phyloP scores from a whole-genome alignment of 2,329 filamentous ascomycete species.

The Ophiostoma ulmi region DNA sequence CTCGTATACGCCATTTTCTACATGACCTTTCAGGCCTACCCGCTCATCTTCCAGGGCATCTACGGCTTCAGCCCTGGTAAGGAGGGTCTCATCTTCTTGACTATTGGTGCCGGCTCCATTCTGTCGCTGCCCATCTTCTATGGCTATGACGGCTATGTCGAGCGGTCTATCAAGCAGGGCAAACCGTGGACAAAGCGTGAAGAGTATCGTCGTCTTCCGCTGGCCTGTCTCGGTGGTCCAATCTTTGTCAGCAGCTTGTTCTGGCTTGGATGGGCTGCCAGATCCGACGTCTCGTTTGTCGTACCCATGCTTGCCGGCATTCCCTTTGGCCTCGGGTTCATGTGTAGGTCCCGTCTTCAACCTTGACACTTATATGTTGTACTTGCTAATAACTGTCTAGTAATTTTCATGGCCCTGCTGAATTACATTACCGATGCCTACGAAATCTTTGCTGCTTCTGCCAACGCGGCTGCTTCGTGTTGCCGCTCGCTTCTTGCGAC shows the following conservation, averaged over 20 bases:
- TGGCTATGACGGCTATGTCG: conserved; percentile 57
- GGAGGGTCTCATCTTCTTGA: conserved; percentile 63
- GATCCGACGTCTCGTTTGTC: conserved; percentile 45
- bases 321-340: conserved; percentile 57
- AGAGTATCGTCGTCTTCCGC: conserved; percentile 64
- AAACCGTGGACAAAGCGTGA: conserved; percentile 57
- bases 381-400: conserved; percentile 18
- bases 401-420: conserved; percentile 58
- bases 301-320: conserved; percentile 57
- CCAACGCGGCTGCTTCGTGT: conserved; percentile 48
- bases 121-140: conserved; percentile 58
- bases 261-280: conserved; percentile 58
- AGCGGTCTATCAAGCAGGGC: conserved; percentile 44
- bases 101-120: conserved; percentile 59
- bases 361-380: background rate
- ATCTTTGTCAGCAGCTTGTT: conserved; percentile 53
- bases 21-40: conserved; percentile 74
- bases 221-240: conserved; percentile 66
- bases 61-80: conserved; percentile 61
- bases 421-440: conserved; percentile 50
- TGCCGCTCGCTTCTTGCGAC: conserved; percentile 48
- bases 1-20: conserved; percentile 62
- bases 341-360: conserved; percentile 35
- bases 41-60: conserved; percentile 59
- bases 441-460: conserved; percentile 56